Percentiles rank a stretch among this genome's conserved stretches.
Evolutionary conservation across 345 rosid genomes (phyloP).

Genomic region (Ailanthus altissimus): DNA sequence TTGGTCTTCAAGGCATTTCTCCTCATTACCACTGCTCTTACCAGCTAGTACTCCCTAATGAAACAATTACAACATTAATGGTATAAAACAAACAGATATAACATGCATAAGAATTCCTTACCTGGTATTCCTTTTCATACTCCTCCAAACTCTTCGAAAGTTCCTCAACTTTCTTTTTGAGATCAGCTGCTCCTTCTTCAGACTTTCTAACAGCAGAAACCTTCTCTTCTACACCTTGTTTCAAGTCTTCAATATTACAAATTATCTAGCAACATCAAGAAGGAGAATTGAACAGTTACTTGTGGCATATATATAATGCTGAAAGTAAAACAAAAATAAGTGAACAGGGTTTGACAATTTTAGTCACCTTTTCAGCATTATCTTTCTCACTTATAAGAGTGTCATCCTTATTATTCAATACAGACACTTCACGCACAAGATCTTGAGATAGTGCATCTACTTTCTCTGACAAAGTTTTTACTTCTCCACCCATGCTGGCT

Average conservation of each 20-base stretch:
- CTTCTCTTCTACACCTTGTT: slow-evolving; percentile 70
- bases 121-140: slow-evolving; percentile 89
- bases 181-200: slow-evolving; percentile 82
- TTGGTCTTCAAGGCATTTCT: slow-evolving; percentile 98
- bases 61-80: slow-evolving; percentile 11
- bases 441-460: slow-evolving; percentile 75
- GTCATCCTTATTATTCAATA: slow-evolving; percentile 75
- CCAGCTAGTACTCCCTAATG: slow-evolving; percentile 91
- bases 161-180: slow-evolving; percentile 64
- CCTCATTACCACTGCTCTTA: slow-evolving; percentile 89
- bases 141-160: slow-evolving; percentile 73
- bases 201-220: slow-evolving; percentile 68
- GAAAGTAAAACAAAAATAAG: slow-evolving; percentile 19
- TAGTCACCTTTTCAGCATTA: slow-evolving; percentile 70
- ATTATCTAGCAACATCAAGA: slow-evolving; percentile 52
- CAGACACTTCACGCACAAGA: slow-evolving; percentile 72
- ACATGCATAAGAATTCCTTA: slow-evolving; percentile 26
- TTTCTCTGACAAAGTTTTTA: slow-evolving; percentile 64
- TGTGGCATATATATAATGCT: slow-evolving; percentile 12
- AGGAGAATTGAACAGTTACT: slow-evolving; percentile 20
- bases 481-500: slow-evolving; percentile 92
- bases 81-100: slow-evolving; percentile 8
- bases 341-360: slow-evolving; percentile 4
- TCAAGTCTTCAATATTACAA: slow-evolving; percentile 72
- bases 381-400: slow-evolving; percentile 67